These are phyloP conservation scores for Penicillium sp. DNA, from an alignment of 2,329 filamentous ascomycete species.

Conservation along the genomic window DNA sequence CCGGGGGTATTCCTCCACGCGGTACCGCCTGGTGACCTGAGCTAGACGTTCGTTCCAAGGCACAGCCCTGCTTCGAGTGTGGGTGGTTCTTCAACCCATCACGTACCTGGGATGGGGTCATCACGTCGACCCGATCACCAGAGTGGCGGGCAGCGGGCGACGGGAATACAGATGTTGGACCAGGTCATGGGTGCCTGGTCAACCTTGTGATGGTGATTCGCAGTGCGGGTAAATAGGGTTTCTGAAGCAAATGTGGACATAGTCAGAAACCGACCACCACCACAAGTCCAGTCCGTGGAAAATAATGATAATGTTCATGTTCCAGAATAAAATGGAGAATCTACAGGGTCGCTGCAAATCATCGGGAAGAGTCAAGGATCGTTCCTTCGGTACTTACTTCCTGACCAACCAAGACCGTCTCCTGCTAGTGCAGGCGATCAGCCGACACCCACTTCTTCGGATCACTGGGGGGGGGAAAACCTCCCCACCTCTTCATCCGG, in stretches of 20 bases:
- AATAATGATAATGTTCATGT: background rate
- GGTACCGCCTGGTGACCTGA: slow-evolving; percentile 27
- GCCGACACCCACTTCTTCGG: slow-evolving; percentile 18
- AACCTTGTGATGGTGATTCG: background rate
- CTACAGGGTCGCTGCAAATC: background rate
- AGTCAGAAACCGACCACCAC: background rate
- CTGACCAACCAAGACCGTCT: background rate
- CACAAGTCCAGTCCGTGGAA: background rate
- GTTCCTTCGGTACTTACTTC: background rate
- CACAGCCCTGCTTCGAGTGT: slow-evolving; percentile 13
- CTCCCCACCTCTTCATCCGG: background rate
- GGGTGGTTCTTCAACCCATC: slow-evolving; percentile 3
- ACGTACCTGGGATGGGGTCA: slow-evolving; percentile 8
- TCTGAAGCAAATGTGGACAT: background rate
- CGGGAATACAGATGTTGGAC: slow-evolving; percentile 5
- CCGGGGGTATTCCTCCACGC: slow-evolving; percentile 18
- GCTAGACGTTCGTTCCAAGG: slow-evolving; percentile 23
- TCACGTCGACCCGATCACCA: slow-evolving; percentile 6
- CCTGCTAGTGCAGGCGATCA: slow-evolving; percentile 18
- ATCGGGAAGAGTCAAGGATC: background rate
- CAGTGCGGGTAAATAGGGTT: background rate
- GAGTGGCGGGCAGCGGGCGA: background rate
- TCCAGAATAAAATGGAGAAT: background rate
- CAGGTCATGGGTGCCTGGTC: slow-evolving; percentile 3
- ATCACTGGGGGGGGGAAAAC: background rate